Evolutionary conservation across 2,329 filamentous ascomycete genomes (phyloP).

Genomic region (Neopestalotiopsis rosae): DNA sequence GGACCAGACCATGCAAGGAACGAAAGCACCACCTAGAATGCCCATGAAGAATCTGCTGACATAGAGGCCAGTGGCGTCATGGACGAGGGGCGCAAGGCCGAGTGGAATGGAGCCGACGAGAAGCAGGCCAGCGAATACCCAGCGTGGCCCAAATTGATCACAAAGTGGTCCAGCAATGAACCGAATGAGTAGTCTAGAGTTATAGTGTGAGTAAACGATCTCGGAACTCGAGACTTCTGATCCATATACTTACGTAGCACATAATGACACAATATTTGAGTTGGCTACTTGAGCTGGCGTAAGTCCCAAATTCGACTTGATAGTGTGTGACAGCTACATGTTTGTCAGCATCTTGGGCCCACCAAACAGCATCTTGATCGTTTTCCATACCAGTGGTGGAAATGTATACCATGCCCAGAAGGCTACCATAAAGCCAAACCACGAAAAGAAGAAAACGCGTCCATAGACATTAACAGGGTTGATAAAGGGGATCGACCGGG

Average conservation of each 20-base stretch:
- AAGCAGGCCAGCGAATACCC: slow-evolving; percentile 80
- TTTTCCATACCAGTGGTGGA: slow-evolving; percentile 72
- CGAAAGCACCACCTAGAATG: slow-evolving; percentile 78
- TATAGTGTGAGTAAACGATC: neutral
- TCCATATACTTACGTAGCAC: slow-evolving; percentile 58
- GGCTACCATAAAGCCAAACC: slow-evolving; percentile 61
- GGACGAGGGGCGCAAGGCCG: slow-evolving; percentile 79
- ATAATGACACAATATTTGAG: slow-evolving; percentile 86
- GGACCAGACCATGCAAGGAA: slow-evolving; percentile 90
- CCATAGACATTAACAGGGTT: slow-evolving; percentile 83
- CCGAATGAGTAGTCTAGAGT: slow-evolving; percentile 71
- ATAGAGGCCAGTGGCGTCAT: slow-evolving; percentile 71
- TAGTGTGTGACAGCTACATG: slow-evolving; percentile 70
- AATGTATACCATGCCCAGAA: slow-evolving; percentile 96
- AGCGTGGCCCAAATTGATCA: slow-evolving; percentile 81
- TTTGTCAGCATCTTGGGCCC: neutral
- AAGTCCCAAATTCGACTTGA: slow-evolving; percentile 78
- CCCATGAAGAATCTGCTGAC: slow-evolving; percentile 80
- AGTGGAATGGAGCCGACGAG: slow-evolving; percentile 80
- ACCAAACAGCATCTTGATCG: neutral
- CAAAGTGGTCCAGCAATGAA: slow-evolving; percentile 82
- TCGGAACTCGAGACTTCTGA: neutral
- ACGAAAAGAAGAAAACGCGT: slow-evolving; percentile 83
- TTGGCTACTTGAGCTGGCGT: slow-evolving; percentile 77
- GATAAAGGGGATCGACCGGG: slow-evolving; percentile 77